phyloP scores from a whole-genome alignment of 2,329 filamentous ascomycete genomes.

The Pleoardoris graminearum region DNA sequence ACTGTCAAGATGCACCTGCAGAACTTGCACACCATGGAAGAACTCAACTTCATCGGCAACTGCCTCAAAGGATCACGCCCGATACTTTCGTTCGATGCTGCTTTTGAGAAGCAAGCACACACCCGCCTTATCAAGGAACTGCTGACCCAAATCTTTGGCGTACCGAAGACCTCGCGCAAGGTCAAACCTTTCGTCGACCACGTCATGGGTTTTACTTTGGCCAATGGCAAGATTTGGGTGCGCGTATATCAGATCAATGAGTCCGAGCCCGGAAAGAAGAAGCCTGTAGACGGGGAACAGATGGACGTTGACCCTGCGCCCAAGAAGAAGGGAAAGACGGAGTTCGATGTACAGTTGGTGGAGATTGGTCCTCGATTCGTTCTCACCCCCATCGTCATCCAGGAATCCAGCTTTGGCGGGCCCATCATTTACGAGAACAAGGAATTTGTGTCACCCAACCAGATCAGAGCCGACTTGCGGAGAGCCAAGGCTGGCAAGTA shows the following conservation, averaged over 20 bases:
- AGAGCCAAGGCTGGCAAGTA: slow-evolving; percentile 76
- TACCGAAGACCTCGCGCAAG: slow-evolving; percentile 83
- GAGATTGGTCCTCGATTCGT: slow-evolving; percentile 96
- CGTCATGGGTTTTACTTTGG: slow-evolving; percentile 87
- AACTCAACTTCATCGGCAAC: slow-evolving; percentile 95
- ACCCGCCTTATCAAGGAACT: slow-evolving; percentile 86
- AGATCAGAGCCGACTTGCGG: slow-evolving; percentile 81
- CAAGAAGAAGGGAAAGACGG: slow-evolving; percentile 54
- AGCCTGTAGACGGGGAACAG: slow-evolving; percentile 48
- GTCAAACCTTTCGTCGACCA: slow-evolving; percentile 96
- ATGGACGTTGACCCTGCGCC: slow-evolving; percentile 36
- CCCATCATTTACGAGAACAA: slow-evolving; percentile 98
- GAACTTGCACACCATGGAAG: slow-evolving; percentile 93
- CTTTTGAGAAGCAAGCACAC: slow-evolving; percentile 81
- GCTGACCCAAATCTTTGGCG: slow-evolving; percentile 86
- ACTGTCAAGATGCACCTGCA: slow-evolving; percentile 78
- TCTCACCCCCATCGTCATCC: slow-evolving; percentile 89
- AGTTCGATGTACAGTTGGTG: slow-evolving; percentile 79
- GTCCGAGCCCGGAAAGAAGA: slow-evolving; percentile 64
- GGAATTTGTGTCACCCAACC: slow-evolving; percentile 95
- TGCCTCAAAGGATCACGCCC: slow-evolving; percentile 92
- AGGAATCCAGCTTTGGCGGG: slow-evolving; percentile 92
- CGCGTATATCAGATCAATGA: slow-evolving; percentile 93
- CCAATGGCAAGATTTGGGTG: slow-evolving; percentile 94
- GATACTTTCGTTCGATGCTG: slow-evolving; percentile 85